Percentiles rank a stretch among this genome's conserved stretches.
These are phyloP conservation scores for Nemania sp. DNA, from an alignment of 2,329 filamentous ascomycete genomes.

Conservation along the genomic window DNA sequence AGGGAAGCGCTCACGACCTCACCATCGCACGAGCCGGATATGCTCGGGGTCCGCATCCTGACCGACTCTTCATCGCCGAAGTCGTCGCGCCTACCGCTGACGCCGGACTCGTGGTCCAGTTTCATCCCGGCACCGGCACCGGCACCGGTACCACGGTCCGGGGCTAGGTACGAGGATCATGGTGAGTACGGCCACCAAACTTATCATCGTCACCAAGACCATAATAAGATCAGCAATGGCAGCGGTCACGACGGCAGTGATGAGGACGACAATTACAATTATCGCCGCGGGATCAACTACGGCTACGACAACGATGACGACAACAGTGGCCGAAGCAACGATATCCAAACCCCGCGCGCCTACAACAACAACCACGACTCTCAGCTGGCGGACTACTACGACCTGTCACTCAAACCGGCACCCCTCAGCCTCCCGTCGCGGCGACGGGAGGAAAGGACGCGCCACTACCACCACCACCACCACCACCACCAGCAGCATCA, in stretches of 20 bases:
- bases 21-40: background rate
- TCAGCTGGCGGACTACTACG: constrained; percentile 10
- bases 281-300: background rate
- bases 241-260: background rate
- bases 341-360: background rate
- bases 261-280: background rate
- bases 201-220: background rate
- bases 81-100: background rate
- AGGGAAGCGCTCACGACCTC: background rate
- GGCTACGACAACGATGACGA: background rate
- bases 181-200: background rate
- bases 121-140: constrained; percentile 1
- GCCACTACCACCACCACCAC: too few relatives aligned
- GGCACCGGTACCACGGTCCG: background rate
- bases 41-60: background rate
- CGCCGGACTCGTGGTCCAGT: background rate
- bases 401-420: constrained; percentile 20
- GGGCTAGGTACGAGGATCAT: background rate
- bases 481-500: too few relatives aligned
- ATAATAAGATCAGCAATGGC: background rate
- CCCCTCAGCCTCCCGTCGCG: constrained; percentile 17
- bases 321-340: background rate
- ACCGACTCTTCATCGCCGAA: constrained; percentile 1
- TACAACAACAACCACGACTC: background rate
- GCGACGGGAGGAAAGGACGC: background rate